Base-by-base conservation (phyloP, 2,329 filamentous ascomycete species). In the Didymella lethalis region DNA sequence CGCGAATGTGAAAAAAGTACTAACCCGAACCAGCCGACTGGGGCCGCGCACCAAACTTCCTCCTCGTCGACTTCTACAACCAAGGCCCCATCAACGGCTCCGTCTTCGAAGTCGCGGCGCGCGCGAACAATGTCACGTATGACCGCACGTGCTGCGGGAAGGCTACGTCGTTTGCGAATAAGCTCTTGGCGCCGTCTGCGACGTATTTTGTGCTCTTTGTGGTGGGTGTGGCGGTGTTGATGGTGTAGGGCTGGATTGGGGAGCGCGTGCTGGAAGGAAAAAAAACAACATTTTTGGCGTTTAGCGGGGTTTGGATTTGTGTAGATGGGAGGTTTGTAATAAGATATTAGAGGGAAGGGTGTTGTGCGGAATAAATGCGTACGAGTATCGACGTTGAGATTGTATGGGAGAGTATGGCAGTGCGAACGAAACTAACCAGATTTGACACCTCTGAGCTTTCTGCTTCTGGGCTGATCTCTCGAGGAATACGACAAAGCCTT, bases 71-170 rank as follows among this genome's bases (percentile, higher is more conserved):
- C 58, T 79, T 77, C 62, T 79, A 79, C 64, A 77, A 79, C 49
- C 48, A 66, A 28, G 77, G 77, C 5, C 59, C 66, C 0, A 66
- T 68, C 5, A 74, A 75, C 38, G 77, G 77, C 8, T 76, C 74
- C 18, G 77, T 79, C 12, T 79, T 79, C 53, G 73, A 75, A 53
- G 77, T 78, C 25, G 77, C 77, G 4, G 77, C 77, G 0, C 64
- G 62, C 3, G 85, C 87, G 65, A 95, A 94, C 75, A 88, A 89
- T 60, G 90, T 95, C 46, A 88, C 85, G 0, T 93, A 92, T 71
- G 82, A 82, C 45, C 74, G 82, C 43, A 58, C 76, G 4, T 90
- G 87, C 71, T 90, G 88, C 66, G 87, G 87, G 2, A 70, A 59
- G 10, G 60, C 57, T 16, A 40, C 48, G 6, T 72, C 66, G 8